Evolutionary conservation across 768 basidiomycete genomes (phyloP), one percentile per base, ranked within the genome.

Genomic region (Cantharellus cinnabarinus): DNA sequence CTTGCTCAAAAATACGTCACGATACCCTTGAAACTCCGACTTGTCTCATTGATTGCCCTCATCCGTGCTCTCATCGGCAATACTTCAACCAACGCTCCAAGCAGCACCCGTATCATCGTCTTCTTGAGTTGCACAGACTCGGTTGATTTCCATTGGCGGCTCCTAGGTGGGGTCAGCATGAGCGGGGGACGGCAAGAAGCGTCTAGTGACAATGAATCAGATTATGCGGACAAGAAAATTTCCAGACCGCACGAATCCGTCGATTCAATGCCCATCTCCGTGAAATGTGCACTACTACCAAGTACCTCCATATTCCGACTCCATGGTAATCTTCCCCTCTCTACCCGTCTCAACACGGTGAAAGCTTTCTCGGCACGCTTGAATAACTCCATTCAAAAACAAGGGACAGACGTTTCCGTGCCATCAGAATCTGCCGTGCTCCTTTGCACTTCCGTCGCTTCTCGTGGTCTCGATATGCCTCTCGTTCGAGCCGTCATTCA

Each of bases 101-200:
- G 38, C 35, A 77, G 78, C 5, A 75, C 75, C 48, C 89, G 87
- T 69, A 79, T 95, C 59, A 89, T 99, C 53, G 89, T 99, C 3
- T 99, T 99, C 71, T 72, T 99, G 62, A 94, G 87, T 64, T 97
- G 90, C 66, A 98, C 91, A 3, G 94, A 97, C 70, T 93, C 95
- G 2, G 95, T 99, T 15, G 94, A 99, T 68, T 97, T 89, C 66
- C 90, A 94, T 67, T 98, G 89, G 89, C 79, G 76, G 56, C 72
- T 97, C 29, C 70, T 98, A 1, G 84, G 82, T 0, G 78, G 80
- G 3, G 73, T 87, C 20, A 65, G 70, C 3, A 91, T 94, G 85
- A 79, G 75, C 4, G 66, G 55, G 5, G 55, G 42, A 0, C 60
- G 50, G 14, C 61, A 60, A n/a, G 60, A 59, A 2, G 65, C 62